Percentiles rank a stretch among this genome's conserved stretches.
These are phyloP conservation scores for Populus trichocarpa DNA, from an alignment of 441 rosid species.

Conservation along the genomic window DNA sequence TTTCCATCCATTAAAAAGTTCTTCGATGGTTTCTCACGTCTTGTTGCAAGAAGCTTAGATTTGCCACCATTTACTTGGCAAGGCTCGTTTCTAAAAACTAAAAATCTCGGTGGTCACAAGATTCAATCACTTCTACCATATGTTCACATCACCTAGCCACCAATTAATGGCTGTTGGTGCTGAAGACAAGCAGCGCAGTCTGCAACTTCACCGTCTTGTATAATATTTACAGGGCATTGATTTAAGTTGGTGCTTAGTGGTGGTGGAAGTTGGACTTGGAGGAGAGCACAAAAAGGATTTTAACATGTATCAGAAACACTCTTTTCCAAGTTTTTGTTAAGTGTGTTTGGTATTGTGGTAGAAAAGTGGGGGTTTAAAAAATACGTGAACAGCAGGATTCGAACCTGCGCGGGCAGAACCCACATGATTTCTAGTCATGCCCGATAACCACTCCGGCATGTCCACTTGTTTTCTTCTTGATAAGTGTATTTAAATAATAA, in stretches of 20 bases:
- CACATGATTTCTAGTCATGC: constrained; percentile 96
- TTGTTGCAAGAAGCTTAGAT: background rate
- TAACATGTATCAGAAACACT: background rate
- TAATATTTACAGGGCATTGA: background rate
- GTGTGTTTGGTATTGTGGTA: too few relatives aligned
- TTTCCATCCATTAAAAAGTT: background rate
- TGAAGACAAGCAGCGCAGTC: background rate
- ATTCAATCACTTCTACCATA: background rate
- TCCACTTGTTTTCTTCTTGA: constrained; percentile 12
- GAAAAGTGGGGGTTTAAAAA: background rate
- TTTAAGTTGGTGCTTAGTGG: too few relatives aligned
- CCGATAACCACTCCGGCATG: constrained; percentile 75
- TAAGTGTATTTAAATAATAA: accelerated
- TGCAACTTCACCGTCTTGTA: background rate
- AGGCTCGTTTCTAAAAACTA: too few relatives aligned
- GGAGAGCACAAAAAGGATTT: background rate
- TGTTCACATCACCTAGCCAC: background rate
- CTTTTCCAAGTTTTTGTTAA: background rate
- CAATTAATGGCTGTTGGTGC: background rate
- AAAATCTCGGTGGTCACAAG: too few relatives aligned
- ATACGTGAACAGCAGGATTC: background rate
- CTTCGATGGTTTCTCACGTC: background rate
- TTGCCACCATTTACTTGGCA: background rate
- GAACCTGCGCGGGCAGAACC: constrained; percentile 83
- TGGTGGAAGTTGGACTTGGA: background rate